phyloP scores from a whole-genome alignment of 495 filamentous ascomycete species.

The Aspergillus affinis region DNA sequence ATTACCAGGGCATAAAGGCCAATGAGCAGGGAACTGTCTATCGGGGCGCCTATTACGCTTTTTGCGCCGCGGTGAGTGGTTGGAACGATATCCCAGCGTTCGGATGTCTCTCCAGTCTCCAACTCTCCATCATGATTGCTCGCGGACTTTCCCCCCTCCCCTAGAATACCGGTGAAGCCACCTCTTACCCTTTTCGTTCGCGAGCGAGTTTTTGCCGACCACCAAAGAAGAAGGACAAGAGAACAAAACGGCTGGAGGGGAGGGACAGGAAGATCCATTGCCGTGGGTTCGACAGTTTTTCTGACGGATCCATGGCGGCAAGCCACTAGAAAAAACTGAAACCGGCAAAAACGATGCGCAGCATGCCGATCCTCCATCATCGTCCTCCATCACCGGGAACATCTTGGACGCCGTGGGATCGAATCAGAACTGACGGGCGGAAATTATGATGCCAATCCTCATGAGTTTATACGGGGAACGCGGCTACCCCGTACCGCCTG shows the following conservation, averaged over 20 bases:
- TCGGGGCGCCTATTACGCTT: background rate
- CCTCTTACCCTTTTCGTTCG: background rate
- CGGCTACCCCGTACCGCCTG: background rate
- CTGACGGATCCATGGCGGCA: slow-evolving; percentile 27
- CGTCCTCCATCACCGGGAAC: slow-evolving; percentile 8
- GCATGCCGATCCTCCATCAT: slow-evolving; percentile 32
- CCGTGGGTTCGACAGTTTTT: slow-evolving; percentile 24
- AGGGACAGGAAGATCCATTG: slow-evolving; percentile 35
- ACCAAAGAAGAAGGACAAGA: too few relatives aligned
- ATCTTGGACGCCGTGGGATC: background rate
- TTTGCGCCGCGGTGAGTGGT: background rate
- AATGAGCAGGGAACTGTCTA: background rate
- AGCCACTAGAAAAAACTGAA: slow-evolving; percentile 27
- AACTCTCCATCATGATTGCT: too few relatives aligned
- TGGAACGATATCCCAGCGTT: background rate
- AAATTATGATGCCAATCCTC: background rate
- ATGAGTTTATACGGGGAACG: background rate
- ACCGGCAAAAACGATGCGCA: slow-evolving; percentile 27
- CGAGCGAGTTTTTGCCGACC: too few relatives aligned
- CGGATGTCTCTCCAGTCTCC: too few relatives aligned
- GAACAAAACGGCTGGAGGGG: slow-evolving; percentile 20
- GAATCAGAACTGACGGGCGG: slow-evolving; percentile 8
- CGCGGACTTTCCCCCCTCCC: too few relatives aligned
- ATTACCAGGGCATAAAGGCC: too few relatives aligned
- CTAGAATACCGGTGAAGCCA: background rate